Evolutionary conservation across 2,329 filamentous ascomycete species (phyloP), one percentile per base, ranked within the genome.

Genomic region (Orbilia quercus): DNA sequence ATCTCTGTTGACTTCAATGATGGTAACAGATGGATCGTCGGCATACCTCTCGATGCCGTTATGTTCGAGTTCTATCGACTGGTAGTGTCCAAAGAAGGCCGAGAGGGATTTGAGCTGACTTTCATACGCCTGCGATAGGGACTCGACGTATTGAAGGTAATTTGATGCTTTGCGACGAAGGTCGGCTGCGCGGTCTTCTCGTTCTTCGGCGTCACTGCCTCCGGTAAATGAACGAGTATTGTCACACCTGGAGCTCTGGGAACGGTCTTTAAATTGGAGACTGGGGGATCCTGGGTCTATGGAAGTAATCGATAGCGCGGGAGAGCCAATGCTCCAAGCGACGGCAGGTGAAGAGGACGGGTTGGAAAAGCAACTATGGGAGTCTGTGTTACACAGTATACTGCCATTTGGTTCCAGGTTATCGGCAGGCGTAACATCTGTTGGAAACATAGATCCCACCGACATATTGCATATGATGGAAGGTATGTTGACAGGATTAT

Each of bases 111-210:
- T 65, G 9, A 73, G 20, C 40, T 73, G 67, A 16, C 47, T 60
- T 20, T 73, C 67, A 20, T 73, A 73, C n/a, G 67, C 67, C n/a
- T 65, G 59, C 7, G 67, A 73, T 22, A 73, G 54, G 7, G 67
- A 73, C 50, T 60, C 67, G 18, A 73, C 28, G 28, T 65, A 73
- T 44, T 73, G 67, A n/a, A 73, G 60, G n/a, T 73, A 73, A 25
- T 73, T 73, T 12, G 67, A 73, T 5, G 67, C 67, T 28, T 62
- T 73, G 12, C 31, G 59, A 11, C 67, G 60, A 11, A 73, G 22
- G 40, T 73, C 67, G 2, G 59, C 67, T 7, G 60, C 58, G 28
- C 31, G 45, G 16, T 73, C 60, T 7, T 53, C 48, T 20, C 9
- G 34, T 2, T 44, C 22, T 20, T 40, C 50, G 2, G 16, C 50